Evolutionary conservation across 2,329 filamentous ascomycete genomes (phyloP), one percentile per base, ranked within the genome.

Genomic region (Chaetothyriales sp.): DNA sequence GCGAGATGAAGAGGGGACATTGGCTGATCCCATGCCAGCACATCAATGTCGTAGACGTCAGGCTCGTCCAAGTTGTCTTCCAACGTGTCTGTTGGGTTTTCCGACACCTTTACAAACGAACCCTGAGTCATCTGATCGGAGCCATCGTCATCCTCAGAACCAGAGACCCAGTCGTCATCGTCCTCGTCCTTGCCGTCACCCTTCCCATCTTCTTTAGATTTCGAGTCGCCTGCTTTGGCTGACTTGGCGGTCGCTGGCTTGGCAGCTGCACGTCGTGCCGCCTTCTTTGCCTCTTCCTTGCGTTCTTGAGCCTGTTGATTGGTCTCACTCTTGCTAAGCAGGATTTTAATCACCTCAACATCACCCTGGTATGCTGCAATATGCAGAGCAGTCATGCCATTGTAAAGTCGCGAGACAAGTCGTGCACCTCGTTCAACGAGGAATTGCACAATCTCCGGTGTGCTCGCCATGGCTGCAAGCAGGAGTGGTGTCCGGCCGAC

Each of bases 371-470:
- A 75, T 18, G 85, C 84, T 18, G 86, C 86, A 26, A 93, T 70
- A 64, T 94, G 87, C n/a, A 94, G 72, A 7, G 86, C 83, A 2
- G 86, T 93, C 57, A 79, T 77, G 2, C 87, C 87, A 64, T 92
- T 87, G 0, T 83, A 84, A 42, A 93, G 64, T 47, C 87, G 78
- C 47, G 85, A 75, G 20, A 87, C 77, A 20, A 94, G 68, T 15
- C 86, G 78, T 32, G 85, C 81, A 2, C 83, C 84, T 51, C 79
- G 73, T 54, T 88, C 76, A 22, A 93, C 78, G 1, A 94, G 73
- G 46, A 71, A 75, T 54, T 83, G 74, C 1, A 92, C 83, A 52
- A 93, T 73, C 42, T 84, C 79, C 0, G 79, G 74, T 0, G 79
- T 82, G 0, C 83, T 86, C 46, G 72, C 75, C 63, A 79, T 80